A percentile compares a stretch with the other conserved stretches of the same genome.
Conservation (phyloP, 2,329 filamentous ascomycete species). For the Fusarium multiceps region DNA sequence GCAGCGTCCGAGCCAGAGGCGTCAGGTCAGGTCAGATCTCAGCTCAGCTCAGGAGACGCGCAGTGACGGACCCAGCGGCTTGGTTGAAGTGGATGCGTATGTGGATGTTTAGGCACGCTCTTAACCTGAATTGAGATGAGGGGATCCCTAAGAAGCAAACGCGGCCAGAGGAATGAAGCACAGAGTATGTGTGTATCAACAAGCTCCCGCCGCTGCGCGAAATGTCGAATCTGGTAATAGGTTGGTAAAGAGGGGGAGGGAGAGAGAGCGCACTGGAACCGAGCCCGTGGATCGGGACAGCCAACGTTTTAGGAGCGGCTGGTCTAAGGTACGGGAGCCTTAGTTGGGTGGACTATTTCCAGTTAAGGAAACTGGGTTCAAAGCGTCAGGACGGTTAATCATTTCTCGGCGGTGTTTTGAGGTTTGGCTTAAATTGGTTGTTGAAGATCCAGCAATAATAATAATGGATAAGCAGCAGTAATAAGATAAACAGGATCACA, state of each 20-base stretch:
- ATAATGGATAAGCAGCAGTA: slow-evolving; percentile 7
- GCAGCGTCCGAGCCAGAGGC: slow-evolving; percentile 17
- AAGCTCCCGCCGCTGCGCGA: slow-evolving; percentile 27
- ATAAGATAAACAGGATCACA: neutral
- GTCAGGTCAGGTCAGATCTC: slow-evolving; percentile 19
- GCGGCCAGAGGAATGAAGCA: slow-evolving; percentile 32
- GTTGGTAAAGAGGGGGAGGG: slow-evolving; percentile 29
- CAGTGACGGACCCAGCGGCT: slow-evolving; percentile 18
- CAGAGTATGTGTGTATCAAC: slow-evolving; percentile 17
- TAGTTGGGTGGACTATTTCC: slow-evolving; percentile 37
- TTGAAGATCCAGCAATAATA: slow-evolving; percentile 26
- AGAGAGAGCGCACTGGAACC: slow-evolving; percentile 33
- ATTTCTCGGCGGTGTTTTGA: slow-evolving; percentile 34
- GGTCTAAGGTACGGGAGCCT: slow-evolving; percentile 26
- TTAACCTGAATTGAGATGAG: slow-evolving; percentile 5
- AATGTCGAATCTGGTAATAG: slow-evolving; percentile 29
- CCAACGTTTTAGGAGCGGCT: slow-evolving; percentile 35
- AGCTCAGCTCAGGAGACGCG: slow-evolving; percentile 31
- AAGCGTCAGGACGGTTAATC: slow-evolving; percentile 30
- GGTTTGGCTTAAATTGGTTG: slow-evolving; percentile 32
- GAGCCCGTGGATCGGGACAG: slow-evolving; percentile 31
- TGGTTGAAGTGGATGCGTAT: slow-evolving; percentile 21
- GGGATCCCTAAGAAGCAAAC: neutral
- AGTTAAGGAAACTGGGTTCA: slow-evolving; percentile 41
- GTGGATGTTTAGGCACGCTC: slow-evolving; percentile 3